Conservation (phyloP, 176 grass and related monocot species). For the Sorghum bicolor region Sorghum_bicolor_NCBIv3 NC_012872.2:386501-387000, state of each 20-base stretch:
- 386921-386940: slow-evolving; percentile 10
- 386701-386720: neutral
- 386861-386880: slow-evolving; percentile 30
- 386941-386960: slow-evolving; percentile 23
- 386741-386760: neutral
- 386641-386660: neutral
- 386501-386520: no score
- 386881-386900: slow-evolving; percentile 1
- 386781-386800: neutral
- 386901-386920: slow-evolving; percentile 16
- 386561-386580: no score
- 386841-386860: slow-evolving; percentile 31
- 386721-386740: neutral
- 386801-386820: neutral
- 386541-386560: no score
- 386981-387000: slow-evolving; percentile 47
- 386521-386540: no score
- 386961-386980: slow-evolving; percentile 3
- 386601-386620: no score
- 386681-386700: neutral
- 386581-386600: no score
- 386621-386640: neutral
- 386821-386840: slow-evolving; percentile 47
- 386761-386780: neutral
- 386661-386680: neutral